Evolutionary conservation across 164 flowering plant genomes (phyloP).

Genomic region (Protea cynaroides): DNA sequence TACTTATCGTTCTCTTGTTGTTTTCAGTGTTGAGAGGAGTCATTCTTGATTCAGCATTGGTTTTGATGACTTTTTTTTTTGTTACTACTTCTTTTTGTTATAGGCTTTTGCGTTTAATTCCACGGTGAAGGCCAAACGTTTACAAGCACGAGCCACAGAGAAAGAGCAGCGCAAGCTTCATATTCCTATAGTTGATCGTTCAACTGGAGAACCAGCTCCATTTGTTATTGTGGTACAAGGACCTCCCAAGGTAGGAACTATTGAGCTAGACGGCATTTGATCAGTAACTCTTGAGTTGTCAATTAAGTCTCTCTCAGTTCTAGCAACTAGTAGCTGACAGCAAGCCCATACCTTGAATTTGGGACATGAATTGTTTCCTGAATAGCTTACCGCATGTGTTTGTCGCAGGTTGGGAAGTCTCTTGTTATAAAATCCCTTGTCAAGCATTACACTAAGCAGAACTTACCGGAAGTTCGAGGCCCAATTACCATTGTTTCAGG

Average conservation of each 20-base stretch:
- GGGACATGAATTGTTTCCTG: neutral
- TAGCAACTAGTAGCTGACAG: neutral
- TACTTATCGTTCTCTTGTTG: neutral
- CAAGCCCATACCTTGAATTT: neutral
- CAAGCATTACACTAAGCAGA: slow-evolving; percentile 89
- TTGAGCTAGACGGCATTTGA: neutral
- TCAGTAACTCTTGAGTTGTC: neutral
- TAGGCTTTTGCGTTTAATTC: slow-evolving; percentile 90
- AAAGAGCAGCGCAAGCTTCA: slow-evolving; percentile 92
- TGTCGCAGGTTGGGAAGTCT: slow-evolving; percentile 86
- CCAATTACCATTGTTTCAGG: slow-evolving; percentile 95
- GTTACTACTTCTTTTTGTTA: neutral
- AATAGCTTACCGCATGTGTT: neutral
- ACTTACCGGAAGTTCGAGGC: slow-evolving; percentile 79
- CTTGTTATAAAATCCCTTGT: slow-evolving; percentile 75
- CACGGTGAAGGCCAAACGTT: slow-evolving; percentile 65
- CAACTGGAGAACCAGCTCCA: slow-evolving; percentile 82
- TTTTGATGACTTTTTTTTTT: neutral
- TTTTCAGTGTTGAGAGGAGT: neutral
- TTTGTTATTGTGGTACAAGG: slow-evolving; percentile 91
- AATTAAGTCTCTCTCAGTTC: neutral
- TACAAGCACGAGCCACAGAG: slow-evolving; percentile 75
- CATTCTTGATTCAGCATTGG: neutral
- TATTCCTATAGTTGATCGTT: slow-evolving; percentile 68
- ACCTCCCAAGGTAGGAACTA: slow-evolving; percentile 85